phyloP scores from a whole-genome alignment of 2,329 filamentous ascomycete genomes.

The Penicillium hordei region DNA sequence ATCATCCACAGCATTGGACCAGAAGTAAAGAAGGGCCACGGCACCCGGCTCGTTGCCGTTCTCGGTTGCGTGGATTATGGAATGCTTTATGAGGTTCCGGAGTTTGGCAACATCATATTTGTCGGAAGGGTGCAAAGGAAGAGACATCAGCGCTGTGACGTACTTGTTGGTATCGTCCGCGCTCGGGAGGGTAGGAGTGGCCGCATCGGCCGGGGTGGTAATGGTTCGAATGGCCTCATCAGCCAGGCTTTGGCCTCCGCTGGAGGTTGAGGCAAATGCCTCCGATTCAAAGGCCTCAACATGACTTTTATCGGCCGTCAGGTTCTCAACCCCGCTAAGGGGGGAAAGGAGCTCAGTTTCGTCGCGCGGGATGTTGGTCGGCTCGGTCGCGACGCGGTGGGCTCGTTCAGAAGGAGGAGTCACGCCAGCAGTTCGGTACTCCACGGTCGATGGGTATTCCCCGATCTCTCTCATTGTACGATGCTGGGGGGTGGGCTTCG shows the following conservation, averaged over 20 bases:
- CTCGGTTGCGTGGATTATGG: slow-evolving; percentile 7
- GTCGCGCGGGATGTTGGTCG: slow-evolving; percentile 2
- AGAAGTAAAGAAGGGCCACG: slow-evolving; percentile 19
- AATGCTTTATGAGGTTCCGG: slow-evolving; percentile 10
- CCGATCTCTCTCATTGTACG: slow-evolving; percentile 26
- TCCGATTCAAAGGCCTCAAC: slow-evolving; percentile 1
- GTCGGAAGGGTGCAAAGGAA: slow-evolving; percentile 15
- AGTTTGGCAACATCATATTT: slow-evolving; percentile 18
- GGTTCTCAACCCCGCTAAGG: slow-evolving; percentile 5
- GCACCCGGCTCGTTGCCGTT: slow-evolving; percentile 7
- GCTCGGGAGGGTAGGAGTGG: background rate
- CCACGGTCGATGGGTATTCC: slow-evolving; percentile 22
- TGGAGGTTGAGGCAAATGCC: background rate
- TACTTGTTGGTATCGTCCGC: slow-evolving; percentile 9
- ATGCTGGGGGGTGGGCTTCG: background rate
- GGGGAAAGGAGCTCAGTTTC: slow-evolving; percentile 7
- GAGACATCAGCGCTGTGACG: slow-evolving; percentile 9
- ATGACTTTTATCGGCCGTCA: slow-evolving; percentile 2
- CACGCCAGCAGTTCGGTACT: slow-evolving; percentile 24
- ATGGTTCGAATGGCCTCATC: slow-evolving; percentile 7
- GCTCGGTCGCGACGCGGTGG: slow-evolving; percentile 15
- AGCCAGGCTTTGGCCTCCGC: slow-evolving; percentile 1
- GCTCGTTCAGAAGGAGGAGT: slow-evolving; percentile 21
- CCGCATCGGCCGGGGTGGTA: background rate
- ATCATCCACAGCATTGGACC: slow-evolving; percentile 16